Evolutionary conservation across 305 asterid genomes (phyloP).

Genomic region (Solanum hybrid): DNA sequence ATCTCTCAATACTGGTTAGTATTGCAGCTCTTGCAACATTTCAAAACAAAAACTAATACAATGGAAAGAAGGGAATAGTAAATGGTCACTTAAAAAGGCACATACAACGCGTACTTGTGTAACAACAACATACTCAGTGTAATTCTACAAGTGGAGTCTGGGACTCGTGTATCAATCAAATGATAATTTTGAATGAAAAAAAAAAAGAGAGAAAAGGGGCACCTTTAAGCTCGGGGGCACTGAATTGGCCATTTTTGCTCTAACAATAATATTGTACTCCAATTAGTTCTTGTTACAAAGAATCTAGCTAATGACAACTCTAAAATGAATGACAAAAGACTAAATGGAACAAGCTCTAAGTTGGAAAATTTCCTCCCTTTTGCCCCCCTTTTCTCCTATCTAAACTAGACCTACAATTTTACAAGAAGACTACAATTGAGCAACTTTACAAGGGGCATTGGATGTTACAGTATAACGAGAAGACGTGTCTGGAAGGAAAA

Average conservation of each 20-base stretch:
- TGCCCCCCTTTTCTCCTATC: constrained; percentile 28
- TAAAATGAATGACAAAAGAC: neutral
- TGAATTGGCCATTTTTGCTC: constrained; percentile 10
- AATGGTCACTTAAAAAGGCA: neutral
- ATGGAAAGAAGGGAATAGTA: neutral
- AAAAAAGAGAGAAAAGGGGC: constrained; percentile 9
- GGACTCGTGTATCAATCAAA: neutral
- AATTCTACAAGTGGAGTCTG: neutral
- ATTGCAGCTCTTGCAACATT: neutral
- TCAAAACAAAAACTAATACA: neutral
- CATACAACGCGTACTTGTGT: neutral
- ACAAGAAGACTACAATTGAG: constrained; percentile 24
- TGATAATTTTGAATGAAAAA: neutral
- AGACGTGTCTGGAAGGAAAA: neutral
- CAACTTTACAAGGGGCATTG: constrained; percentile 31
- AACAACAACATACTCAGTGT: neutral
- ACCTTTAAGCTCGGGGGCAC: constrained; percentile 4
- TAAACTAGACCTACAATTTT: constrained; percentile 37
- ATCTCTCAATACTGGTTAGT: neutral
- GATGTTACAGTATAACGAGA: neutral
- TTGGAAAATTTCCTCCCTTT: constrained; percentile 8
- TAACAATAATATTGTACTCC: constrained; percentile 4
- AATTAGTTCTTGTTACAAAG: constrained; percentile 17
- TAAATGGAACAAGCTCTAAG: neutral
- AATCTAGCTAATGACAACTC: neutral